These are phyloP conservation scores for Dactylellina sp. DNA, from an alignment of 2,329 filamentous ascomycete species.

Conservation along the genomic window DNA sequence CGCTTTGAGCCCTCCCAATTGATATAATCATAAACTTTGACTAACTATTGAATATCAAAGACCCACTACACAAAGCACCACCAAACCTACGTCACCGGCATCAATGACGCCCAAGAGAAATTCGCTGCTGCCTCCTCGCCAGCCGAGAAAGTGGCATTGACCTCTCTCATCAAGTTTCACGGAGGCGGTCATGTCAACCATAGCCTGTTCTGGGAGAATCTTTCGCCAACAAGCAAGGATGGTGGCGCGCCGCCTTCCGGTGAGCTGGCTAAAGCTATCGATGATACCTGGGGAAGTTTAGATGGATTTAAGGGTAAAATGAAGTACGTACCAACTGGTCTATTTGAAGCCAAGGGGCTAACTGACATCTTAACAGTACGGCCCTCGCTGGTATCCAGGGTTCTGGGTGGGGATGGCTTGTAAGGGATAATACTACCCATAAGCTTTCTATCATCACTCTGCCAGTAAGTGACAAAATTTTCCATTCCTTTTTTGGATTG, in stretches of 20 bases:
- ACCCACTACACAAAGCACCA: slow-evolving; percentile 90
- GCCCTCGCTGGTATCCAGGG: slow-evolving; percentile 73
- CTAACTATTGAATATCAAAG: background rate
- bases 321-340: slow-evolving; percentile 62
- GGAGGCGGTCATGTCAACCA: slow-evolving; percentile 76
- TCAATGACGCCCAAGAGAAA: slow-evolving; percentile 83
- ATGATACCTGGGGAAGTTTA: slow-evolving; percentile 67
- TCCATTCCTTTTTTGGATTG: slow-evolving; percentile 11
- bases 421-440: slow-evolving; percentile 70
- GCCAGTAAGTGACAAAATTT: slow-evolving; percentile 66
- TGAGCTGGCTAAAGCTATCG: slow-evolving; percentile 64
- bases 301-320: slow-evolving; percentile 71
- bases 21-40: background rate
- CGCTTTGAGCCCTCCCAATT: background rate
- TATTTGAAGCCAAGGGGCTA: too few relatives aligned
- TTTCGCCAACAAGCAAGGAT: slow-evolving; percentile 75
- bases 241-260: slow-evolving; percentile 72
- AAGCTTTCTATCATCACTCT: slow-evolving; percentile 75
- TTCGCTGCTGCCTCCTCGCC: slow-evolving; percentile 70
- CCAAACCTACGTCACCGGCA: slow-evolving; percentile 90
- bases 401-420: slow-evolving; percentile 71
- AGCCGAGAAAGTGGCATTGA: slow-evolving; percentile 70
- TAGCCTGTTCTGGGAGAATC: slow-evolving; percentile 76
- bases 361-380: slow-evolving; percentile 58
- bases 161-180: slow-evolving; percentile 74